phyloP scores from a whole-genome alignment of 2,329 filamentous ascomycete species.

The Colletotrichum nymphaeae region DNA sequence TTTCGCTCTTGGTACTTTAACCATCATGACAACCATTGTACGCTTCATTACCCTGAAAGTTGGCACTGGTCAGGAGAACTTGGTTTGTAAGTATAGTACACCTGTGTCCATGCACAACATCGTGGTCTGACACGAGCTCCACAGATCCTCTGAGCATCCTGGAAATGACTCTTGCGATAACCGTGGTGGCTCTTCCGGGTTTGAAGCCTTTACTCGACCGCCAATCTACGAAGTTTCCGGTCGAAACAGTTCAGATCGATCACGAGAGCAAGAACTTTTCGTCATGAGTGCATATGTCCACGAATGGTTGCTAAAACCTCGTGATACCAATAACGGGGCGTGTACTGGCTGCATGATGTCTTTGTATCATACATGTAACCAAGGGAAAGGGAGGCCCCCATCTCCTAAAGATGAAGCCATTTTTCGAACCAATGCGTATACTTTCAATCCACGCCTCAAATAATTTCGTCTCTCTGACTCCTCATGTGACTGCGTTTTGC shows the following conservation, averaged over 20 bases:
- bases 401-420: not conserved
- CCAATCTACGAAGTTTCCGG: conserved; percentile 15
- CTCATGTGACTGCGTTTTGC: too few relatives aligned
- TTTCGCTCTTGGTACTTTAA: conserved; percentile 41
- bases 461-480: too few relatives aligned
- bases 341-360: not conserved
- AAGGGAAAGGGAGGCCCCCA: not conserved
- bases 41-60: conserved; percentile 41
- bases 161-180: conserved; percentile 40
- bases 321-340: not conserved
- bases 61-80: conserved; percentile 41
- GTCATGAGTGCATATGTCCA: not conserved
- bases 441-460: not conserved
- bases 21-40: conserved; percentile 40
- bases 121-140: not conserved
- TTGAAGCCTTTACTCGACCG: conserved; percentile 39
- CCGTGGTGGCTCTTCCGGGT: conserved; percentile 39
- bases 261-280: conserved; percentile 25
- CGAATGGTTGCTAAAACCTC: not conserved
- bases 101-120: not conserved
- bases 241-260: conserved; percentile 24
- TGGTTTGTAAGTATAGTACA: conserved; percentile 39
- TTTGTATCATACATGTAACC: not conserved
- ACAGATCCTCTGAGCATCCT: conserved; percentile 39
- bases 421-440: not conserved